Conservation (phyloP, 2,329 filamentous ascomycete genomes). For the Pseudohalonectria lignicola region DNA sequence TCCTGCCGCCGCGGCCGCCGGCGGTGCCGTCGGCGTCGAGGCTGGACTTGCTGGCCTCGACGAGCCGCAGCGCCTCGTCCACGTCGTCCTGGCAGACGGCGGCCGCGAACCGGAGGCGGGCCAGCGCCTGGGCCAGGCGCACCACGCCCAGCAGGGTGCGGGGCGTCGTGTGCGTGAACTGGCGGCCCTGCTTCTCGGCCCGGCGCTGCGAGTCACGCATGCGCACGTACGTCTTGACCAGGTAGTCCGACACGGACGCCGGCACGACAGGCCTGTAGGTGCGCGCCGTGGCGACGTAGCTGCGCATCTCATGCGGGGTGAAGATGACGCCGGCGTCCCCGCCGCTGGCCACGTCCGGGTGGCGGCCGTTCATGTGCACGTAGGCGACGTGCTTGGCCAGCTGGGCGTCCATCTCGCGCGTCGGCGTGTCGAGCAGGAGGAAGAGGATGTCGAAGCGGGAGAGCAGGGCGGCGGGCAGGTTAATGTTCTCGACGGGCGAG, state of each 20-base stretch:
- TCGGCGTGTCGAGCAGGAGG: constrained; percentile 89
- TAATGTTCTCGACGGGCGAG: constrained; percentile 97
- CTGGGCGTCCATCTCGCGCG: constrained; percentile 81
- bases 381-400: constrained; percentile 91
- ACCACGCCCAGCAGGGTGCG: constrained; percentile 89
- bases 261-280: constrained; percentile 82
- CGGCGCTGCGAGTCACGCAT: constrained; percentile 87
- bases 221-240: constrained; percentile 92
- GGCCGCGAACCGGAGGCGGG: constrained; percentile 79
- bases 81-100: constrained; percentile 85
- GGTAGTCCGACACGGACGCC: constrained; percentile 81
- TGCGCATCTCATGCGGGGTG: constrained; percentile 83
- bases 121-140: constrained; percentile 86
- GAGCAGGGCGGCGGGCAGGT: constrained; percentile 90
- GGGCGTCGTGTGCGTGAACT: constrained; percentile 88
- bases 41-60: constrained; percentile 89
- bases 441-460: constrained; percentile 97
- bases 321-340: constrained; percentile 55
- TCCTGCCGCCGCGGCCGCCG: constrained; percentile 38
- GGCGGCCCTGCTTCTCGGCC: constrained; percentile 82
- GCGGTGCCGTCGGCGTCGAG: constrained; percentile 59
- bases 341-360: constrained; percentile 58
- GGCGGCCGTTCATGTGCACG: constrained; percentile 93
- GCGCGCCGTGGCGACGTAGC: constrained; percentile 89
- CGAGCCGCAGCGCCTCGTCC: constrained; percentile 81